phyloP scores from a whole-genome alignment of 148 eudicot genomes.

The Tetragonia tetragonoides region DNA sequence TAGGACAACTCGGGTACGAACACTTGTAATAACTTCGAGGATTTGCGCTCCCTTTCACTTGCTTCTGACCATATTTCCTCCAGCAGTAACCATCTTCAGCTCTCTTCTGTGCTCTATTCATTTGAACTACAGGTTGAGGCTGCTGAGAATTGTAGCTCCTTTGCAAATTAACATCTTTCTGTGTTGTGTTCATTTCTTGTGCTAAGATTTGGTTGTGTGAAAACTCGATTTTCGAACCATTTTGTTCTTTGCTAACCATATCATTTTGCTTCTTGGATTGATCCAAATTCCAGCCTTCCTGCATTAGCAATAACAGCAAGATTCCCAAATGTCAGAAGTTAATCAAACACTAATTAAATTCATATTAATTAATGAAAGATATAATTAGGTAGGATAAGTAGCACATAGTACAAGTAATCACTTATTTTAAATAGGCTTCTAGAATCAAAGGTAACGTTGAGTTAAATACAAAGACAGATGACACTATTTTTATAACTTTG shows the following conservation, averaged over 20 bases:
- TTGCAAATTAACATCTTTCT: conserved; percentile 13
- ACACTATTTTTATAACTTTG: not conserved
- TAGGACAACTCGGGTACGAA: conserved; percentile 63
- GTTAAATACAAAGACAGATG: not conserved
- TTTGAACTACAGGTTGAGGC: conserved; percentile 38
- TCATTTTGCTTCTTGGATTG: conserved; percentile 41
- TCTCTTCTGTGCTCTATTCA: conserved; percentile 50
- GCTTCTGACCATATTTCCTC: conserved; percentile 84
- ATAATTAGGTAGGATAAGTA: conserved; percentile 18
- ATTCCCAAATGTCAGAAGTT: conserved; percentile 26
- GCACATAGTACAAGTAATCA: not conserved
- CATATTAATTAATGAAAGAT: not conserved
- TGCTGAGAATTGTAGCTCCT: conserved; percentile 11
- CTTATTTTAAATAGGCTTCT: not conserved
- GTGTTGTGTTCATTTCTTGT: conserved; percentile 24
- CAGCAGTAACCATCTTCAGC: conserved; percentile 74
- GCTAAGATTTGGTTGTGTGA: conserved; percentile 10
- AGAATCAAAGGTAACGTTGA: conserved; percentile 12
- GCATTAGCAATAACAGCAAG: conserved; percentile 21
- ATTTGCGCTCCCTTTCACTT: conserved; percentile 79
- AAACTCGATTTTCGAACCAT: conserved; percentile 10
- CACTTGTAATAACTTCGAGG: conserved; percentile 89
- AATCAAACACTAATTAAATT: not conserved
- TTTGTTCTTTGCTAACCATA: conserved; percentile 23
- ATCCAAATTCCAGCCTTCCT: conserved; percentile 40